Percentiles rank a stretch among this genome's conserved stretches.
Evolutionary conservation across 2,329 filamentous ascomycete species (phyloP).

Genomic region (Talaromyces funiculosus): DNA sequence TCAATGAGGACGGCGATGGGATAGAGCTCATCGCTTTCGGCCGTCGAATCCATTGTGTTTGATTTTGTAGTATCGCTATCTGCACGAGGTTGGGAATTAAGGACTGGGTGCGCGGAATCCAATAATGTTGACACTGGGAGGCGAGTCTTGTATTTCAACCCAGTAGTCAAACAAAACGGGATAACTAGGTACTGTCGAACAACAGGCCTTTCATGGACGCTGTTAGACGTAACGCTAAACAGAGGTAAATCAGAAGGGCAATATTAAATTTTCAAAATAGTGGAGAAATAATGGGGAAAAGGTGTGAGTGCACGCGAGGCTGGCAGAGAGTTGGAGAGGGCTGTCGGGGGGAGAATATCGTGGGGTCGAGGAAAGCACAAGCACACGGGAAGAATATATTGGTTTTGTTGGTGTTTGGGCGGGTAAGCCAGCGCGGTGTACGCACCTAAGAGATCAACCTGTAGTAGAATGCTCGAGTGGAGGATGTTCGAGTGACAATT

Average conservation of each 20-base stretch:
- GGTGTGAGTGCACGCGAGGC: slow-evolving; percentile 21
- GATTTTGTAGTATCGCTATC: slow-evolving; percentile 21
- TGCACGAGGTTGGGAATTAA: slow-evolving; percentile 21
- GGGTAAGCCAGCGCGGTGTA: background rate
- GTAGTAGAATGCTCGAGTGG: background rate
- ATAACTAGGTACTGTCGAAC: slow-evolving; percentile 17
- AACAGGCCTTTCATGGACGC: slow-evolving; percentile 18
- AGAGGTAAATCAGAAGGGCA: slow-evolving; percentile 15
- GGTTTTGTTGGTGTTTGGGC: slow-evolving; percentile 9
- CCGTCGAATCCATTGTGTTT: slow-evolving; percentile 79
- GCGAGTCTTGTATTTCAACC: slow-evolving; percentile 19
- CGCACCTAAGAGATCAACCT: background rate
- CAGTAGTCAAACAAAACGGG: slow-evolving; percentile 23
- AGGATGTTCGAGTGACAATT: background rate
- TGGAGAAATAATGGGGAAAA: background rate
- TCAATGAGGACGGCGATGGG: slow-evolving; percentile 99
- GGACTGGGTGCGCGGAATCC: slow-evolving; percentile 28
- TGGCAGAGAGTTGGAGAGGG: slow-evolving; percentile 23
- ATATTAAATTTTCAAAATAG: background rate
- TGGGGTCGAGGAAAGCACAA: slow-evolving; percentile 11
- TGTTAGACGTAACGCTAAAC: slow-evolving; percentile 13
- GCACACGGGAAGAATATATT: slow-evolving; percentile 7
- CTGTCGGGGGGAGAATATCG: slow-evolving; percentile 28
- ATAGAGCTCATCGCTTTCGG: slow-evolving; percentile 96
- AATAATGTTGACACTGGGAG: slow-evolving; percentile 27